A percentile compares a stretch with the other conserved stretches of the same genome.
Evolutionary conservation across 805 yeast species (phyloP).

Genomic region (Candida nitratophila): DNA sequence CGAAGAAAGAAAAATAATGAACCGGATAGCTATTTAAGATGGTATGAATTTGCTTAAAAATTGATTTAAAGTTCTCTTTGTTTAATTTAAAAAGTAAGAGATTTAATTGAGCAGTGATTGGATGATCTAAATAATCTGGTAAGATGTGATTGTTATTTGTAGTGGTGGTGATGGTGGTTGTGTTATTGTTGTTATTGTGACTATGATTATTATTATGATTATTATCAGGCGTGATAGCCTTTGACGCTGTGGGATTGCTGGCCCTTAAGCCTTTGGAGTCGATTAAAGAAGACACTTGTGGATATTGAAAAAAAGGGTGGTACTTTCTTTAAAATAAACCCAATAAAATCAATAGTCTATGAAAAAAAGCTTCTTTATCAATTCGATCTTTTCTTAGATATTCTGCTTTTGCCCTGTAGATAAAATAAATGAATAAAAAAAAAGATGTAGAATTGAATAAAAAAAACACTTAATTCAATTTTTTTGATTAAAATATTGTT

Average conservation of each 20-base stretch:
- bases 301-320: background rate
- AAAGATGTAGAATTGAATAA: too few species aligned
- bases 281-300: constrained; percentile 13
- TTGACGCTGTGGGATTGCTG: constrained; percentile 4
- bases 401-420: too few species aligned
- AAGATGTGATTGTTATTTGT: background rate
- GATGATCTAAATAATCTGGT: constrained; percentile 4
- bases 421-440: too few species aligned
- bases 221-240: constrained; percentile 18
- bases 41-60: constrained; percentile 35
- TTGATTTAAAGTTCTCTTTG: constrained; percentile 1
- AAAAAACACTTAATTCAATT: too few species aligned
- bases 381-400: too few species aligned
- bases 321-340: background rate
- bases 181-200: too few species aligned
- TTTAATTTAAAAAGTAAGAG: constrained; percentile 39
- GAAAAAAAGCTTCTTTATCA: too few species aligned
- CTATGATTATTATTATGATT: too few species aligned
- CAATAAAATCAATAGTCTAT: background rate
- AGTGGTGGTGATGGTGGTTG: constrained; percentile 1
- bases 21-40: constrained; percentile 33
- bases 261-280: constrained; percentile 19
- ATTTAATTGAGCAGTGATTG: constrained; percentile 46
- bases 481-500: too few species aligned
- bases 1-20: constrained; percentile 12